phyloP scores from a whole-genome alignment of 2,329 filamentous ascomycete species.

The Hypomyces rosellus region DNA sequence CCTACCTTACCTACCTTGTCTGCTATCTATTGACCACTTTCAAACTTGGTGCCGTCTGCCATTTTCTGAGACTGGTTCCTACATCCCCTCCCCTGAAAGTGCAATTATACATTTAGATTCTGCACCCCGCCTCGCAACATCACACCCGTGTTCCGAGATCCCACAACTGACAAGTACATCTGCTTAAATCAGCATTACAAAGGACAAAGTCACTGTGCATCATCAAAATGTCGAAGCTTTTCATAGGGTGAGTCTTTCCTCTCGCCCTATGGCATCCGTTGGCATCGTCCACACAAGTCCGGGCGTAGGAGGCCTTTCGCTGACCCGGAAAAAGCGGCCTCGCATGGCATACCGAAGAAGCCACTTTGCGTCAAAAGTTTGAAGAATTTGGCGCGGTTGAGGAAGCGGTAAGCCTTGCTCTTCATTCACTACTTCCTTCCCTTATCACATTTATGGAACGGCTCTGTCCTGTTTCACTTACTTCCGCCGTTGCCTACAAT shows the following conservation, averaged over 20 bases:
- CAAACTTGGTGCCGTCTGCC: neutral
- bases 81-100: conserved; percentile 5
- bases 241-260: conserved; percentile 68
- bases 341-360: conserved; percentile 95
- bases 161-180: conserved; percentile 9
- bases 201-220: conserved; percentile 7
- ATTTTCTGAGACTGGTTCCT: conserved; percentile 9
- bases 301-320: conserved; percentile 9
- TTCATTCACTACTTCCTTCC: neutral
- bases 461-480: conserved; percentile 4
- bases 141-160: conserved; percentile 7
- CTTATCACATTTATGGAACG: neutral
- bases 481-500: conserved; percentile 1
- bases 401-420: conserved; percentile 72
- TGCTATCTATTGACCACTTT: neutral
- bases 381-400: conserved; percentile 85
- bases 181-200: conserved; percentile 6
- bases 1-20: conserved; percentile 1
- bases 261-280: neutral
- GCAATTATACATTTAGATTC: conserved; percentile 7
- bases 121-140: conserved; percentile 12
- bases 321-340: conserved; percentile 62
- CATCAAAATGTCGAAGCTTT: conserved; percentile 78
- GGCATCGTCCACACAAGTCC: neutral
- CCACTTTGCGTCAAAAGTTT: conserved; percentile 81